A percentile compares a stretch with the other conserved stretches of the same genome.
phyloP scores from a whole-genome alignment of 2,329 filamentous ascomycete species.

The Pyrenophora tritici-repentis region DNA sequence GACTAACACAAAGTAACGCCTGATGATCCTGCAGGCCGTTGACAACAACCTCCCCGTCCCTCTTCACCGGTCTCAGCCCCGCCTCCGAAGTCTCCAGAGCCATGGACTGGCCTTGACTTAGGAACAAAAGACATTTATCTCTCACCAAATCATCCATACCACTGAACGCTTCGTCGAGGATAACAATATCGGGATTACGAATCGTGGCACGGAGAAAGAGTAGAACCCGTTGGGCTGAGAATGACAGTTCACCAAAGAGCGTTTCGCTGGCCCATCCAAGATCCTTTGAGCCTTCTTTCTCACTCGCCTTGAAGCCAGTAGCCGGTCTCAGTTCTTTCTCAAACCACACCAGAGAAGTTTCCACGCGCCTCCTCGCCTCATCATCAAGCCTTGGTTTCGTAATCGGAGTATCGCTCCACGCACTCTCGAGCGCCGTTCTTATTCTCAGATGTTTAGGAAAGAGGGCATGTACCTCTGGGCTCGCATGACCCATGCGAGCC shows the following conservation, averaged over 20 bases:
- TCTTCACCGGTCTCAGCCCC: conserved; percentile 47
- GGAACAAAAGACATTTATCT: conserved; percentile 85
- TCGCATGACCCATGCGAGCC: conserved; percentile 85
- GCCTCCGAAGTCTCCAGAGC: conserved; percentile 41
- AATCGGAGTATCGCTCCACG: conserved; percentile 88
- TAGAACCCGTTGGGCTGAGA: conserved; percentile 81
- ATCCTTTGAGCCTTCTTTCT: conserved; percentile 7
- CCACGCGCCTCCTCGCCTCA: conserved; percentile 64
- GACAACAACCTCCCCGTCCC: conserved; percentile 59
- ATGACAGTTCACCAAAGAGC: conserved; percentile 74
- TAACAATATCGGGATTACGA: conserved; percentile 53
- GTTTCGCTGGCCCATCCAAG: conserved; percentile 69
- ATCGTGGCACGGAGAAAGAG: conserved; percentile 70
- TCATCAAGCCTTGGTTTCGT: conserved; percentile 68
- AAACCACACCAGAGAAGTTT: conserved; percentile 77
- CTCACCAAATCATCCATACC: conserved; percentile 64
- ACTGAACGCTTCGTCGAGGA: conserved; percentile 58
- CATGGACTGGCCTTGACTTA: conserved; percentile 58
- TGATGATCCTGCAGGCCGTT: conserved; percentile 70
- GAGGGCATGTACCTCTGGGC: conserved; percentile 90
- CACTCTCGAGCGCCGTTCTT: conserved; percentile 77
- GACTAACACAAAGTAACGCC: conserved; percentile 89
- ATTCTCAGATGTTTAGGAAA: conserved; percentile 80
- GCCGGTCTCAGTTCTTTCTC: conserved; percentile 72
- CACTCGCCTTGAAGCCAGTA: conserved; percentile 3